phyloP scores from a whole-genome alignment of 2,329 filamentous ascomycete species.

The Monilinia fructicola region DNA sequence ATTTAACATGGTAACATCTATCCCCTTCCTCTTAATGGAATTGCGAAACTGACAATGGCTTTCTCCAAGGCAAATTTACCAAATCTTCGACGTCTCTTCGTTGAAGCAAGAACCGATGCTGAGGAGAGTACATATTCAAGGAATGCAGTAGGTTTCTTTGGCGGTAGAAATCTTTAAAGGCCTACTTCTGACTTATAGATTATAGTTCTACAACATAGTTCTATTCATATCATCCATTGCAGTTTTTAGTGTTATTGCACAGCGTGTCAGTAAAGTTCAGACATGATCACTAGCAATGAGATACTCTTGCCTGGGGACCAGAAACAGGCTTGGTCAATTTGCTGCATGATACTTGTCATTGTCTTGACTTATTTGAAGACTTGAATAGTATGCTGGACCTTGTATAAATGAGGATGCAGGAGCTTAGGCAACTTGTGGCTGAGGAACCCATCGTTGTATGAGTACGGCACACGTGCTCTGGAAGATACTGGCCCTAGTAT shows the following conservation, averaged over 20 bases:
- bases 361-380: not conserved
- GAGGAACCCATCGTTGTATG: not conserved
- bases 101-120: constrained; percentile 86
- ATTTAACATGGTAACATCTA: constrained; percentile 32
- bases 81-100: constrained; percentile 93
- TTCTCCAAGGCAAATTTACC: constrained; percentile 67
- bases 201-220: constrained; percentile 93
- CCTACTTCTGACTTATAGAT: constrained; percentile 24
- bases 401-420: not conserved
- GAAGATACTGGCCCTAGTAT: not conserved
- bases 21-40: constrained; percentile 10
- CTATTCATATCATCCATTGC: constrained; percentile 96
- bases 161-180: constrained; percentile 17
- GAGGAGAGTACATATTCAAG: constrained; percentile 94
- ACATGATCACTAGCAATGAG: constrained; percentile 21
- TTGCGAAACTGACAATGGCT: constrained; percentile 28
- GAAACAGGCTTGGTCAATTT: constrained; percentile 1
- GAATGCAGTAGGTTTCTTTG: constrained; percentile 68
- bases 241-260: constrained; percentile 88
- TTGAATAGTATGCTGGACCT: not conserved
- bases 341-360: constrained; percentile 2
- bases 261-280: constrained; percentile 59
- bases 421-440: not conserved
- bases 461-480: constrained; percentile 3
- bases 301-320: not conserved